Evolutionary conservation across 257 asterid genomes (phyloP), one percentile per base, ranked within the genome.

Genomic region (Solanum chiquidenum): DNA sequence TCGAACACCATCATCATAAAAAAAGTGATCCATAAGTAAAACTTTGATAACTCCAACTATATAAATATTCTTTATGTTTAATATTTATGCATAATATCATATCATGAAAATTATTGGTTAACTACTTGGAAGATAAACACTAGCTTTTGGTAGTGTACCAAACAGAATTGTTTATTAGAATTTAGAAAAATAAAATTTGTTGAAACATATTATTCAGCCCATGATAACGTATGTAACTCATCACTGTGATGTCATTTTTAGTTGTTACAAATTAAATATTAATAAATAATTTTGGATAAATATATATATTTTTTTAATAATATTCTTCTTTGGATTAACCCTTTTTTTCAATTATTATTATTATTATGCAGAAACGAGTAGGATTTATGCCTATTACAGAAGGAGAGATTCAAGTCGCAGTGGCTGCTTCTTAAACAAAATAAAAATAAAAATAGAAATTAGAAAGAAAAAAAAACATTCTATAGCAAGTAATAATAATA

Each of bases 321-420:
- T 76, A 23, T 40, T n/a, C 7, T 27, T 46, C 18, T 9, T 79
- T 79, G 12, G 16, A 13, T 4, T 79, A 80, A 46, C 25, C 21
- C 4, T 7, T 14, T 7, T 29, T 27, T 11, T 13, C 46, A 1
- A 66, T 64, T 11, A 7, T 31, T 9, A 86, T 6, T 60, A 87
- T 6, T 60, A 87, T 18, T 9, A 80, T 94, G 94, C 98, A 96
- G 99, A 96, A 90, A 84, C 93, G 95, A 83, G 98, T 96, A 71
- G 98, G 98, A 71, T 96, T 96, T 89, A 37, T 92, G 93, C 97
- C 98, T 1, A 80, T 95, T 20, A 89, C 42, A 12, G 98, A 94
- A 90, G 94, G 95, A 58, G 98, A 96, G 88, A 94, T 94, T 82
- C 98, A 94, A 27, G 88, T 91, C 46, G 96, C 94, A 2, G 91